These are phyloP conservation scores for Spathaspora sp. DNA, from an alignment of 1,139 yeast species.

Conservation along the genomic window DNA sequence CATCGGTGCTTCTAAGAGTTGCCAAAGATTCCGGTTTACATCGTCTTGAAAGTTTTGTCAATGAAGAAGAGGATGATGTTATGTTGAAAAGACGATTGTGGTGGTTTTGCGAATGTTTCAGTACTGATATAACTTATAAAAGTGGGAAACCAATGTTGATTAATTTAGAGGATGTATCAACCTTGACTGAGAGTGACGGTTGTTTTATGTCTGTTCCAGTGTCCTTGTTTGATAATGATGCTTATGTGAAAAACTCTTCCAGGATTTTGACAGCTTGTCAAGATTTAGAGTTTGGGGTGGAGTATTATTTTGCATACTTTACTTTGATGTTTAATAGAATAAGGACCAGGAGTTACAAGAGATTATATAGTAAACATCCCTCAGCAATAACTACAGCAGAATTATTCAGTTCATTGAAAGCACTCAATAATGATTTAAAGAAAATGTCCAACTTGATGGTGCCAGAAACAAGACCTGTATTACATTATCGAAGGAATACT, in stretches of 20 bases:
- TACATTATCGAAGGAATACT: not conserved
- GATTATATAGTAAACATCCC: slow-evolving; percentile 15
- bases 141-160: slow-evolving; percentile 21
- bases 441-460: slow-evolving; percentile 18
- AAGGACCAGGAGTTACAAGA: slow-evolving; percentile 18
- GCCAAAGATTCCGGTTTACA: slow-evolving; percentile 23
- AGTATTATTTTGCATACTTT: slow-evolving; percentile 17
- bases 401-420: slow-evolving; percentile 10
- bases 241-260: slow-evolving; percentile 10
- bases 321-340: slow-evolving; percentile 20
- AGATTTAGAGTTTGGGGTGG: slow-evolving; percentile 6
- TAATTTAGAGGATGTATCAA: slow-evolving; percentile 17
- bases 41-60: slow-evolving; percentile 14
- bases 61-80: slow-evolving; percentile 11
- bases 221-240: slow-evolving; percentile 8
- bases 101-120: slow-evolving; percentile 23
- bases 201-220: slow-evolving; percentile 14
- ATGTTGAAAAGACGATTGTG: slow-evolving; percentile 19
- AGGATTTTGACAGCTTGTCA: slow-evolving; percentile 6
- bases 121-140: slow-evolving; percentile 23
- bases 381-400: slow-evolving; percentile 10
- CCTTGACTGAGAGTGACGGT: slow-evolving; percentile 18
- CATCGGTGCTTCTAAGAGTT: slow-evolving; percentile 20
- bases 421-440: slow-evolving; percentile 19
- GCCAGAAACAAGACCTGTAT: slow-evolving; percentile 19